Percentiles rank a stretch among this genome's conserved stretches.
These are phyloP conservation scores for Talaromyces funiculosus DNA, from an alignment of 2,329 filamentous ascomycete species.

Conservation along the genomic window DNA sequence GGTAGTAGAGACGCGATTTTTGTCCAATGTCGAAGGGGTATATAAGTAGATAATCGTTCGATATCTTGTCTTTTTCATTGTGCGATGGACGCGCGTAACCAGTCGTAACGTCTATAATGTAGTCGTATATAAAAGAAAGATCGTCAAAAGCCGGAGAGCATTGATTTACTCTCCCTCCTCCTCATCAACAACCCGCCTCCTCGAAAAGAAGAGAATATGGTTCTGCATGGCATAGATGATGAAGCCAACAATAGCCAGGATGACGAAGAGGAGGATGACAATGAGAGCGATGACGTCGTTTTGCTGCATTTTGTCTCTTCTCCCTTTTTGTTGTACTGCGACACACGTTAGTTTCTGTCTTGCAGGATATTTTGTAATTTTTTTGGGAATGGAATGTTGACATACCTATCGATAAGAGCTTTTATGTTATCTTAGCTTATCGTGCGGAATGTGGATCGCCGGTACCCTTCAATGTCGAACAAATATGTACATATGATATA, in stretches of 20 bases:
- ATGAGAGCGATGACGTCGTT: constrained; percentile 48
- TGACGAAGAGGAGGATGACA: constrained; percentile 44
- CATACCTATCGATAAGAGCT: constrained; percentile 1
- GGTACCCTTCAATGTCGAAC: not conserved
- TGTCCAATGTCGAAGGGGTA: not conserved
- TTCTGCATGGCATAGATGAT: constrained; percentile 31
- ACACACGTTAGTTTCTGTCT: not conserved
- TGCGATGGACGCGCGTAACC: not conserved
- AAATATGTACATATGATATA: not conserved
- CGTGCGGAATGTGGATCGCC: not conserved
- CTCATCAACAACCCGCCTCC: constrained; percentile 27
- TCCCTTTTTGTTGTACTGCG: not conserved
- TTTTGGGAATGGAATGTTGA: not conserved
- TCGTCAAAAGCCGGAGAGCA: not conserved
- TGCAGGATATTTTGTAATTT: not conserved
- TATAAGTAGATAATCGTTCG: not conserved
- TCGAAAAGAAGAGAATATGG: constrained; percentile 25
- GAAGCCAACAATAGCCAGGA: constrained; percentile 40
- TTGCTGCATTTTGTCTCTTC: constrained; percentile 21
- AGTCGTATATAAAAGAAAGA: not conserved
- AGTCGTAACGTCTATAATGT: not conserved
- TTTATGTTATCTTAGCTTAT: constrained; percentile 16
- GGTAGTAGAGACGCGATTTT: not conserved
- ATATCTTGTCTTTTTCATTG: no score
- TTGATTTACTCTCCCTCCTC: constrained; percentile 13